Evolutionary conservation across 352 stramenopile genomes (phyloP), one percentile per base, ranked within the genome.

Genomic region (Phytopythium oedochilum): DNA sequence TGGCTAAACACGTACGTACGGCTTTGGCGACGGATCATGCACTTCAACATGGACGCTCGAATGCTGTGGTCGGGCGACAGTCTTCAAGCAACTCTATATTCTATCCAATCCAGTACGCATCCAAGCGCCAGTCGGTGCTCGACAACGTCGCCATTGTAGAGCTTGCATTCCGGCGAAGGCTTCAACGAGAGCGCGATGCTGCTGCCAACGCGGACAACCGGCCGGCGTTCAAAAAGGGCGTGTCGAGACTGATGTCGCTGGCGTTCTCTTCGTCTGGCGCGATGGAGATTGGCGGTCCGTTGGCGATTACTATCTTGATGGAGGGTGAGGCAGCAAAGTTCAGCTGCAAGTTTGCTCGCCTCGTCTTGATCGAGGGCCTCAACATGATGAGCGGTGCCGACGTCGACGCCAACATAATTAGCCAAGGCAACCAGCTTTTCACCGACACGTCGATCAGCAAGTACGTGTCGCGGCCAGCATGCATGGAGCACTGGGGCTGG

Each of bases 41-140:
- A 67, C 29, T 67, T 67, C 49, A 70, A 70, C 45, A 66, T 70
- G 62, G 57, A 65, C 32, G 42, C 57, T 9, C 32, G 57, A 22
- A 25, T 62, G n/a, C 40, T 64, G 5, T 32, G 29, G 29, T 32
- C 29, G 3, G 57, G 52, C 49, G 57, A 28, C 9, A 51, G 49
- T 18, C 48, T 69, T 12, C 57, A 64, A 23, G 61, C 53, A n/a
- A 32, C 9, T 9, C 29, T 5, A 28, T 34, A 6, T 9, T 36
- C 20, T 69, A 69, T 15, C 57, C 57, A n/a, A 39, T 69, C 1
- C 57, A 61, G 18, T 69, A 64, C 36, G 29, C 61, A 3, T 12
- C 60, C 3, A 70, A 66, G 34, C 47, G 44, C 1, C 57, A 70
- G 38, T 52, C 50, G 0, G 58, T 63, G 22, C 44, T 70, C 3